These are phyloP conservation scores for Spergularia bocconei DNA, from an alignment of 148 eudicot species.

Conservation along the genomic window DNA sequence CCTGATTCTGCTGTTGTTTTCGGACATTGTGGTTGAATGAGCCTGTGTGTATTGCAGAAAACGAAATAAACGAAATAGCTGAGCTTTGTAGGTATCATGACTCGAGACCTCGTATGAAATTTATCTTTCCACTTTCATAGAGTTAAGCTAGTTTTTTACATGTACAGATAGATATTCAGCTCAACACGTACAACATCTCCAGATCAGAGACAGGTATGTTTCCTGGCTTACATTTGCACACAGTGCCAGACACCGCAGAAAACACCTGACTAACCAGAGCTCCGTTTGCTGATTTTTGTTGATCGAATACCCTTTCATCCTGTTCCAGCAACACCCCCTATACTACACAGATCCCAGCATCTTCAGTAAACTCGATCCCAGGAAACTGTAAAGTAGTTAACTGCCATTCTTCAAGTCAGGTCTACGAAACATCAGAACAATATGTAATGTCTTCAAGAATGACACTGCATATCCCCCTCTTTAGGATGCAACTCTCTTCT, in stretches of 20 bases:
- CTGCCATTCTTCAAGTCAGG: background rate
- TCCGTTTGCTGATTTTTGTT: background rate
- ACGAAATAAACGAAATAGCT: too few species aligned
- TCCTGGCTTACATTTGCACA: too few species aligned
- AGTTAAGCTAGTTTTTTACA: conserved; percentile 2
- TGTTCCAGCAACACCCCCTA: background rate
- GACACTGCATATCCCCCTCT: background rate
- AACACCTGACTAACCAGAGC: background rate
- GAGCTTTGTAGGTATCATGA: too few species aligned
- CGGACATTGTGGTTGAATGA: too few species aligned
- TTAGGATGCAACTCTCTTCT: background rate
- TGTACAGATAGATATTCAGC: background rate
- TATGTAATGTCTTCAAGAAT: background rate
- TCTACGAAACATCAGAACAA: too few species aligned
- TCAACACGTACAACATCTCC: conserved; percentile 1
- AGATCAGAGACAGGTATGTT: background rate
- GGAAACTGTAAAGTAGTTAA: background rate
- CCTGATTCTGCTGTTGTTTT: too few species aligned
- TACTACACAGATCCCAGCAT: background rate
- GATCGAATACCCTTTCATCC: too few species aligned
- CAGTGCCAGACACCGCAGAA: too few species aligned
- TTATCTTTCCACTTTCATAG: background rate
- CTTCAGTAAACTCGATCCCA: background rate
- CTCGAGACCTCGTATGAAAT: too few species aligned
- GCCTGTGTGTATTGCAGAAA: too few species aligned